phyloP scores from a whole-genome alignment of 192 early-diverging fungal genomes.

The Cetraspora pellucida region DNA sequence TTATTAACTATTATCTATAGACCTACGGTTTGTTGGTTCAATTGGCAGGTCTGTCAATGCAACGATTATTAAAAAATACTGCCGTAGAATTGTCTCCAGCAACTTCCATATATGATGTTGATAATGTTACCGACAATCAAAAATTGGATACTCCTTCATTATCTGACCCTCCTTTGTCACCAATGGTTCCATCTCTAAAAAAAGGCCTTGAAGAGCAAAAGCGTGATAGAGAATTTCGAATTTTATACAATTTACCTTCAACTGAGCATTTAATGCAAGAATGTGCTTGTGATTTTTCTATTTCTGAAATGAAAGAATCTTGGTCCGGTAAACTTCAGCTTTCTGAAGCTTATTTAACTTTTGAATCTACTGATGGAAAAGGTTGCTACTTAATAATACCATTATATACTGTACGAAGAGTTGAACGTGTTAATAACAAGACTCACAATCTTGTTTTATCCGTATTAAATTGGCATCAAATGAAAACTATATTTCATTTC shows the following conservation, averaged over 20 bases:
- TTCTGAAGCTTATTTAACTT: conserved; percentile 88
- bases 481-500: conserved; percentile 83
- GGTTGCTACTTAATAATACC: conserved; percentile 81
- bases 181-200: conserved; percentile 53
- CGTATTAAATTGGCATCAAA: conserved; percentile 91
- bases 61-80: conserved; percentile 82
- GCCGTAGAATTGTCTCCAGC: conserved; percentile 68
- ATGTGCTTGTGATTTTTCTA: conserved; percentile 58
- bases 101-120: conserved; percentile 36
- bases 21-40: conserved; percentile 94
- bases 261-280: conserved; percentile 76
- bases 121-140: conserved; percentile 24
- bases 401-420: conserved; percentile 86
- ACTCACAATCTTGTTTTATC: conserved; percentile 69
- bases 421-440: conserved; percentile 81
- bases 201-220: conserved; percentile 75
- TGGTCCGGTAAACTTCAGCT: conserved; percentile 74
- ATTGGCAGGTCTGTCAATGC: conserved; percentile 85
- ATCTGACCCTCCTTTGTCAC: conserved; percentile 36
- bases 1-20: conserved; percentile 16
- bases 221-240: conserved; percentile 73
- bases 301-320: conserved; percentile 52
- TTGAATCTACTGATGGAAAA: conserved; percentile 67
- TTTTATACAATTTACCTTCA: conserved; percentile 75
- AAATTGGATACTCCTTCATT: neutral